Evolutionary conservation across 306 rosid species (phyloP).

Genomic region (Potentilla sterilis): DNA sequence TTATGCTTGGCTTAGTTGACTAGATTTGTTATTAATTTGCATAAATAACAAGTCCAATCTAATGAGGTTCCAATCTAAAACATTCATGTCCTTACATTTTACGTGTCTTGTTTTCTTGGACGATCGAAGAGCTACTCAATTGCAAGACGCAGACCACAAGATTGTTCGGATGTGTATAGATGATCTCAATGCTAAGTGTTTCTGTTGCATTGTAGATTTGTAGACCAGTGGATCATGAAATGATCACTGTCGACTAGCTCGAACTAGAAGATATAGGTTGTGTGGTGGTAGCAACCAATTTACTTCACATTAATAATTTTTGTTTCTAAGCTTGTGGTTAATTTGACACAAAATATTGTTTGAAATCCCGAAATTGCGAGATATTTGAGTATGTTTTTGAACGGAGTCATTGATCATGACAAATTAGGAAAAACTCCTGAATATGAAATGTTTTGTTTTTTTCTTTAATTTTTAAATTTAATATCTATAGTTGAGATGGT

Average conservation of each 20-base stretch:
- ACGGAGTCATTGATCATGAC: neutral
- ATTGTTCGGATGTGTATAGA: neutral
- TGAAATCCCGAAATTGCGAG: neutral
- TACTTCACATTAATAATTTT: neutral
- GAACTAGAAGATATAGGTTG: neutral
- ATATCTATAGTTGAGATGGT: neutral
- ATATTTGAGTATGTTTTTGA: neutral
- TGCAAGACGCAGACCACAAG: neutral
- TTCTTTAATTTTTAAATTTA: too few species aligned
- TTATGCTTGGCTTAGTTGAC: neutral
- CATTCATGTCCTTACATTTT: neutral
- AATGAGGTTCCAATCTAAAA: too few species aligned
- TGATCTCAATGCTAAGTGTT: neutral
- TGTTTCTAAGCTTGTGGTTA: neutral
- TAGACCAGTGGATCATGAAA: neutral
- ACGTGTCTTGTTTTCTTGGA: neutral
- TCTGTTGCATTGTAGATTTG: neutral
- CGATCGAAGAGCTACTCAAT: neutral
- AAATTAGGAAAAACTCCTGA: neutral
- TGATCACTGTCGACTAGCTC: neutral
- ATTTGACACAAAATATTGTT: neutral
- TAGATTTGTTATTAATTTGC: too few species aligned
- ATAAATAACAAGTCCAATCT: too few species aligned
- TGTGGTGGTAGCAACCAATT: constrained; percentile 11
- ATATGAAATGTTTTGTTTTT: neutral